Percentiles rank a stretch among this genome's conserved stretches.
Evolutionary conservation across 768 basidiomycete genomes (phyloP).

Genomic region (Megacollybia marginata): DNA sequence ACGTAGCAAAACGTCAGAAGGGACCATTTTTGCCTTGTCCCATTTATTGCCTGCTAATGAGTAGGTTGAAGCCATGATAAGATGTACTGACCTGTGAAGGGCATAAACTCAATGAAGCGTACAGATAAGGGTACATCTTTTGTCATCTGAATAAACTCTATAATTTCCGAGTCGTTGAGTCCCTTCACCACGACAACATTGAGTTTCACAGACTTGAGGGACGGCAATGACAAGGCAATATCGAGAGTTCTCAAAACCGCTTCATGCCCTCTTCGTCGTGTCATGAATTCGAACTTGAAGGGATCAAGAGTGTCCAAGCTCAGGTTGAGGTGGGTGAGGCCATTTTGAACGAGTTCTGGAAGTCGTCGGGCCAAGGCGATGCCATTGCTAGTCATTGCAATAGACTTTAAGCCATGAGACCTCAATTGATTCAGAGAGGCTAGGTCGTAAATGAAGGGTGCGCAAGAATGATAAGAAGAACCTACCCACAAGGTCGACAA

Average conservation of each 20-base stretch:
- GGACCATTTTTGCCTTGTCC: constrained; percentile 76
- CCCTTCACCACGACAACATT: constrained; percentile 81
- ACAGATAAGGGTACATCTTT: constrained; percentile 56
- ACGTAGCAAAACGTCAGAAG: constrained; percentile 57
- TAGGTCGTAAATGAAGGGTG: constrained; percentile 16
- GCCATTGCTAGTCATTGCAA: constrained; percentile 86
- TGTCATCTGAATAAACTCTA: constrained; percentile 75
- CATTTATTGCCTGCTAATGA: constrained; percentile 67
- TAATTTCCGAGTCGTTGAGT: constrained; percentile 74
- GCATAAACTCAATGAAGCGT: constrained; percentile 93
- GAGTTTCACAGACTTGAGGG: constrained; percentile 62
- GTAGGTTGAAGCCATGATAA: neutral
- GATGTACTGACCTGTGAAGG: constrained; percentile 62
- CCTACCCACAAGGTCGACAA: constrained; percentile 62
- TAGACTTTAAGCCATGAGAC: constrained; percentile 54
- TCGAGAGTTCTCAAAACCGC: constrained; percentile 66
- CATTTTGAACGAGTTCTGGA: constrained; percentile 57
- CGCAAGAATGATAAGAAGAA: constrained; percentile 6
- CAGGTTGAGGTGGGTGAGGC: constrained; percentile 70
- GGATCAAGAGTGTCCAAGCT: constrained; percentile 81
- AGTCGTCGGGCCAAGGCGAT: constrained; percentile 67
- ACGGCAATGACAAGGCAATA: constrained; percentile 45
- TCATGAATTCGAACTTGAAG: constrained; percentile 84
- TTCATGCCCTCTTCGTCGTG: constrained; percentile 68
- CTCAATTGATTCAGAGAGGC: constrained; percentile 59